These are phyloP conservation scores for Aphanomyces cochlioides DNA, from an alignment of 352 stramenopile species.

Conservation along the genomic window DNA sequence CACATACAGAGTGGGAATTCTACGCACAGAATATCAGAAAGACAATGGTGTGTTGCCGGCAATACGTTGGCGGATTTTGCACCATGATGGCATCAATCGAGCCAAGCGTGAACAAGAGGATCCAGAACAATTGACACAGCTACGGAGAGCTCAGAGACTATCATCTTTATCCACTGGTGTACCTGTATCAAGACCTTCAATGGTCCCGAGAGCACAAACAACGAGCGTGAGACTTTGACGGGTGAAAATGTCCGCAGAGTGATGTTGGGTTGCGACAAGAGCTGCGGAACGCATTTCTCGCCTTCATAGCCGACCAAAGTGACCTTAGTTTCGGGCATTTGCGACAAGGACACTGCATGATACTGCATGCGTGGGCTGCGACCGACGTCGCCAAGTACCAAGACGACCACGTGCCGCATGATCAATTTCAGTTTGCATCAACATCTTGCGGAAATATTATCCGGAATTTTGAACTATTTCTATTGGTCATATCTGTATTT, in stretches of 20 bases:
- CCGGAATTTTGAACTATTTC: neutral
- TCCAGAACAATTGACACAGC: constrained; percentile 76
- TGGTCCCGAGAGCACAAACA: constrained; percentile 76
- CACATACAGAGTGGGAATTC: constrained; percentile 93
- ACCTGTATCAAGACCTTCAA: constrained; percentile 80
- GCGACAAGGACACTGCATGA: constrained; percentile 93
- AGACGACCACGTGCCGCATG: constrained; percentile 72
- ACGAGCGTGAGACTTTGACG: constrained; percentile 40
- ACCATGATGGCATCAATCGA: constrained; percentile 92
- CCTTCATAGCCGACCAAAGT: constrained; percentile 94
- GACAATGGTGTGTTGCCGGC: neutral
- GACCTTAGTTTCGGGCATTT: constrained; percentile 58
- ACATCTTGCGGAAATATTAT: neutral
- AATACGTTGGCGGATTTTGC: constrained; percentile 96
- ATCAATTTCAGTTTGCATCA: neutral
- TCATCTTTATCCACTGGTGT: neutral
- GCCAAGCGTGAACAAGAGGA: constrained; percentile 68
- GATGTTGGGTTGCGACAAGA: constrained; percentile 60
- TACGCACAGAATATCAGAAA: constrained; percentile 30
- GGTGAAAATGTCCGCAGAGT: constrained; percentile 73
- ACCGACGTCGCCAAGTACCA: constrained; percentile 94
- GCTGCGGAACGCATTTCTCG: constrained; percentile 79
- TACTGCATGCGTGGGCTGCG: constrained; percentile 99
- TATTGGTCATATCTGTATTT: no score
- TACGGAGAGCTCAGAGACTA: constrained; percentile 28